Evolutionary conservation across 2,329 filamentous ascomycete genomes (phyloP), one percentile per base, ranked within the genome.

Genomic region (Penicillium sp.): DNA sequence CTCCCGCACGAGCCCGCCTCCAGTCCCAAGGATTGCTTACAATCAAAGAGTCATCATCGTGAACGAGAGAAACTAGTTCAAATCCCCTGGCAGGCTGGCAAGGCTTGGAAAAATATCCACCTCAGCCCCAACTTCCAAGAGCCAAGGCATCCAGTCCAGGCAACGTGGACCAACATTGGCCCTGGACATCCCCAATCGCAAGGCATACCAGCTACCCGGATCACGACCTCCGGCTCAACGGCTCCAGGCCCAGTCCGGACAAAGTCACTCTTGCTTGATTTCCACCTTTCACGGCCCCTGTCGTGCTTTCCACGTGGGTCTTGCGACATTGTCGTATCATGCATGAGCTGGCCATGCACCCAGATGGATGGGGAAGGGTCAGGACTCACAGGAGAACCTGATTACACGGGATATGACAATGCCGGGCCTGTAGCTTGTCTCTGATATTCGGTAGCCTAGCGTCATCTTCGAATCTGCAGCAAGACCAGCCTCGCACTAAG

Each of bases 151-250:
- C n/a, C 18, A 19, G 18, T 22, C 22, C 22, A 22, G 3, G 22
- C 22, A 22, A 22, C 22, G 2, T 22, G 22, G 22, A 22, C n/a
- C 27, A 35, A 24, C n/a, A 19, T 31, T 11, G 44, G 44, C 44
- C 7, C 2, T 7, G 6, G 18, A 35, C 3, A 18, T 24, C 18
- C 18, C 57, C 57, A 56, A 59, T 59, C 19, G 16, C 27, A 39
- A n/a, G 2, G 22, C 39, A 50, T 59, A 35, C 57, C 57, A 59
- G 37, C 47, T 50, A 49, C 54, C 57, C 50, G 57, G 57, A 52
- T 50, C 16, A 7, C 31, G 19, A 24, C 49, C 49, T 6, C 13
- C 18, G 10, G 27, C 10, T 39, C 49, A 49, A 49, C 44, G 46
- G 46, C 6, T 14, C 9, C 18, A 49, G 44, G 16, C 14, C 14